Conservation (phyloP, 1,284 basidiomycete genomes). For the Anthracocystis panici-leucophaei region DNA sequence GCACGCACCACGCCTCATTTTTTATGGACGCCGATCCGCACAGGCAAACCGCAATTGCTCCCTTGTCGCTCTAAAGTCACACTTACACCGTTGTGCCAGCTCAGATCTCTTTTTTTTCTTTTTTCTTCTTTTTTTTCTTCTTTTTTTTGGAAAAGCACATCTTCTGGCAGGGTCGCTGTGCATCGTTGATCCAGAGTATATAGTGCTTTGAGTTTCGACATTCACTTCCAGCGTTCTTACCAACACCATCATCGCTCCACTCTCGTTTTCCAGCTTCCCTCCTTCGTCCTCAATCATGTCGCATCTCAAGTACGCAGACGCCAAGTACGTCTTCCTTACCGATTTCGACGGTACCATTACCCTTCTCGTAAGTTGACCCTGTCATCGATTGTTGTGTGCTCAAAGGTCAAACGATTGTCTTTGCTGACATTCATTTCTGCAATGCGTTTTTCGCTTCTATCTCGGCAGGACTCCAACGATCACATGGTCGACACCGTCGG, state of each 20-base stretch:
- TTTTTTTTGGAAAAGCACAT: no score
- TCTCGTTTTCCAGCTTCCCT: background rate
- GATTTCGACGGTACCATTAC: constrained; percentile 68
- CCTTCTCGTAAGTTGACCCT: constrained; percentile 44
- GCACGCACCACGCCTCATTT: background rate
- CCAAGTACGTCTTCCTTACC: constrained; percentile 67
- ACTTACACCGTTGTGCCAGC: background rate
- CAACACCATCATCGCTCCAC: constrained; percentile 8
- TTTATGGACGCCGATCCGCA: constrained; percentile 1
- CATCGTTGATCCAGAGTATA: constrained; percentile 4
- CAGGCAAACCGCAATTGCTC: constrained; percentile 2
- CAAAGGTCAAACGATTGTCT: background rate
- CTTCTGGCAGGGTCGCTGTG: background rate
- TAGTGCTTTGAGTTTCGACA: background rate
- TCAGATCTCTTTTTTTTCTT: background rate
- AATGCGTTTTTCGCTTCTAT: background rate
- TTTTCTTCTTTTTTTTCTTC: no score
- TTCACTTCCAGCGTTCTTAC: background rate
- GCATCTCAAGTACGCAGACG: constrained; percentile 65
- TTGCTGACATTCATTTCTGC: constrained; percentile 9
- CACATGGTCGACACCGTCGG: constrained; percentile 69
- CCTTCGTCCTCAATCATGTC: constrained; percentile 33
- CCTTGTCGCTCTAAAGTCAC: background rate
- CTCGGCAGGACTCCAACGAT: constrained; percentile 64
- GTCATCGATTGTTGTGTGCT: background rate